These are phyloP conservation scores for Ceratocystis alfenasii DNA, from an alignment of 2,329 filamentous ascomycete genomes.

Conservation along the genomic window DNA sequence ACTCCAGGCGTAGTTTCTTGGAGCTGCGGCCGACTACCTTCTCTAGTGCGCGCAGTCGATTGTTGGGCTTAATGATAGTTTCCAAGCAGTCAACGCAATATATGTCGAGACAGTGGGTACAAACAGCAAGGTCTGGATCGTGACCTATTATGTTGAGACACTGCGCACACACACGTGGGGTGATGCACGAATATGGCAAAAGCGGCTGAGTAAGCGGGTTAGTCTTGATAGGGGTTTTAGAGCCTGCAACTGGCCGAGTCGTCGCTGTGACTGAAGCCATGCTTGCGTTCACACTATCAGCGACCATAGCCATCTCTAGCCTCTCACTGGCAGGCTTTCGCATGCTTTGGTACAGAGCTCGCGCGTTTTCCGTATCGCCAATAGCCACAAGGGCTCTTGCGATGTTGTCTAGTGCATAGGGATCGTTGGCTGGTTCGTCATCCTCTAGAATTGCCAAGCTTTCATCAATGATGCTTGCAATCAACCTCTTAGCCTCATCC, in stretches of 20 bases:
- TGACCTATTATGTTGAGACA: slow-evolving; percentile 30
- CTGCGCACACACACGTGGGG: slow-evolving; percentile 31
- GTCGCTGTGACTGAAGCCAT: not conserved
- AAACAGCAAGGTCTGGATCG: slow-evolving; percentile 30
- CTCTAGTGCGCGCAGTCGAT: slow-evolving; percentile 11
- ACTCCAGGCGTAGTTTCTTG: slow-evolving; percentile 26
- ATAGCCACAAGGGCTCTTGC: slow-evolving; percentile 32
- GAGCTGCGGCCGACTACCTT: slow-evolving; percentile 27
- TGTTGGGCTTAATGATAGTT: slow-evolving; percentile 24
- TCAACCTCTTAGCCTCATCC: slow-evolving; percentile 27
- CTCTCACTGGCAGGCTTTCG: slow-evolving; percentile 28
- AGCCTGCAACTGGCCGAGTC: not conserved
- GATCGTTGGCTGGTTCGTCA: slow-evolving; percentile 34
- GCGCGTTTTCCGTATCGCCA: slow-evolving; percentile 30
- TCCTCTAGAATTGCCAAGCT: slow-evolving; percentile 33
- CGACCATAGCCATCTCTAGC: slow-evolving; percentile 26
- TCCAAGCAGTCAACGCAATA: slow-evolving; percentile 31
- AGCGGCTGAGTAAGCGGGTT: slow-evolving; percentile 28
- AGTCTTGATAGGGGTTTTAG: slow-evolving; percentile 23
- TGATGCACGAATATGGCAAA: slow-evolving; percentile 30
- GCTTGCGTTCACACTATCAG: slow-evolving; percentile 25
- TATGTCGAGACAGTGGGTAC: slow-evolving; percentile 32
- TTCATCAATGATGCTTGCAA: slow-evolving; percentile 30
- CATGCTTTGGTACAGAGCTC: slow-evolving; percentile 33
- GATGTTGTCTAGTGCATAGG: slow-evolving; percentile 34